phyloP scores from a whole-genome alignment of 768 basidiomycete species.

The Serendipita sp. region DNA sequence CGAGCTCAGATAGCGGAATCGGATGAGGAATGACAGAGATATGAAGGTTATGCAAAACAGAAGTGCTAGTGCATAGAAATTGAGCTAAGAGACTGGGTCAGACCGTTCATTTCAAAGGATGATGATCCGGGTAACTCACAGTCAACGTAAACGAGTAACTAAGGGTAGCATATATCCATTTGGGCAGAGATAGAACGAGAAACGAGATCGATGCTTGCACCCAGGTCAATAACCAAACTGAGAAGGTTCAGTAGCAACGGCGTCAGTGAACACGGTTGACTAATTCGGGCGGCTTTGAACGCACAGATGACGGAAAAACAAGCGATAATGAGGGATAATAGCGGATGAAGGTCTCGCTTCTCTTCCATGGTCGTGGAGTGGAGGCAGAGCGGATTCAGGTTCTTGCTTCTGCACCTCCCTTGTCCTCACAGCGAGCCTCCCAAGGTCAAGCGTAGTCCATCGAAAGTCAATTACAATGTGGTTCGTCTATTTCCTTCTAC shows the following conservation, averaged over 20 bases:
- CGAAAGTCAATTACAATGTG: neutral
- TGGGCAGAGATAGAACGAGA: constrained; percentile 68
- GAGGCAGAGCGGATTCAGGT: neutral
- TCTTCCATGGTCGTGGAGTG: neutral
- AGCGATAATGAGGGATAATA: constrained; percentile 62
- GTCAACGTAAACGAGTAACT: constrained; percentile 85
- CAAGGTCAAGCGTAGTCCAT: neutral
- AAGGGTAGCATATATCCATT: constrained; percentile 57
- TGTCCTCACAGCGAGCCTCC: neutral
- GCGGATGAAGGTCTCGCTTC: constrained; percentile 39
- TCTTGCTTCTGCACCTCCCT: neutral
- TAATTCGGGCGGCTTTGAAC: constrained; percentile 21
- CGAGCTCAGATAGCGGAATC: constrained; percentile 62
- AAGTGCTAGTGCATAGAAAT: constrained; percentile 80
- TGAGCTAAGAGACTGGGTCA: constrained; percentile 37
- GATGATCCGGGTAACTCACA: constrained; percentile 26
- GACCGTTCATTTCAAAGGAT: neutral
- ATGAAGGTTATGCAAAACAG: constrained; percentile 53
- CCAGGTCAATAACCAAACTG: constrained; percentile 78
- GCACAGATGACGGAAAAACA: constrained; percentile 72
- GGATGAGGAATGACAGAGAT: constrained; percentile 69
- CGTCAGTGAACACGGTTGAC: neutral
- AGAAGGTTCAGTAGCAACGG: constrained; percentile 11
- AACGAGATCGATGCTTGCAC: constrained; percentile 58
- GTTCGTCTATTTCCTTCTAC: neutral